Percentiles rank a stretch among this genome's conserved stretches.
These are phyloP conservation scores for Penicillium digitatum DNA, from an alignment of 2,329 filamentous ascomycete species.

Conservation along the genomic window DNA sequence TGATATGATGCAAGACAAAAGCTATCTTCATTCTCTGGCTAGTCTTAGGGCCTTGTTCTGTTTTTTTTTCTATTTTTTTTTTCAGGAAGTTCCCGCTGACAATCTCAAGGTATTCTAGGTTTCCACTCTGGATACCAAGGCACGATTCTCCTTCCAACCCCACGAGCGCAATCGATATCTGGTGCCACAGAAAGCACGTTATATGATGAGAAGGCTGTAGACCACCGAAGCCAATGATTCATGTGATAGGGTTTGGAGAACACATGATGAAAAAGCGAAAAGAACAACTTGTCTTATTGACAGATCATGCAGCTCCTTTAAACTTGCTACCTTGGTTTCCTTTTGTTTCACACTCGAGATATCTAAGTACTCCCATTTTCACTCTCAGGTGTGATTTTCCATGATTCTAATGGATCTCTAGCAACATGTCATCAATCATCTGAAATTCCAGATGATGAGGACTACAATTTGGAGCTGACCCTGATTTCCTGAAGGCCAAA, in stretches of 20 bases:
- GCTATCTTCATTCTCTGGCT: neutral
- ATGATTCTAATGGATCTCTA: neutral
- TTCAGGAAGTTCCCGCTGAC: neutral
- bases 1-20: neutral
- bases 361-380: neutral
- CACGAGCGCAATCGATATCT: neutral
- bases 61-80: neutral
- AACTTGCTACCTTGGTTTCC: neutral
- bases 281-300: neutral
- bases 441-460: neutral
- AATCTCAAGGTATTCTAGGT: neutral
- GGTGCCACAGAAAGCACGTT: neutral
- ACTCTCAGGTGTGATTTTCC: neutral
- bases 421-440: neutral
- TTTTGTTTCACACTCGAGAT: neutral
- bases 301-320: neutral
- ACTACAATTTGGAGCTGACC: neutral
- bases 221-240: neutral
- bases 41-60: neutral
- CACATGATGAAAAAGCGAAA: neutral
- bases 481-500: neutral
- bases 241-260: neutral
- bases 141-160: neutral
- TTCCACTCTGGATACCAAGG: neutral
- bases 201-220: neutral